These are phyloP conservation scores for Daldinia concentrica DNA, from an alignment of 495 filamentous ascomycete genomes.

Conservation along the genomic window DNA sequence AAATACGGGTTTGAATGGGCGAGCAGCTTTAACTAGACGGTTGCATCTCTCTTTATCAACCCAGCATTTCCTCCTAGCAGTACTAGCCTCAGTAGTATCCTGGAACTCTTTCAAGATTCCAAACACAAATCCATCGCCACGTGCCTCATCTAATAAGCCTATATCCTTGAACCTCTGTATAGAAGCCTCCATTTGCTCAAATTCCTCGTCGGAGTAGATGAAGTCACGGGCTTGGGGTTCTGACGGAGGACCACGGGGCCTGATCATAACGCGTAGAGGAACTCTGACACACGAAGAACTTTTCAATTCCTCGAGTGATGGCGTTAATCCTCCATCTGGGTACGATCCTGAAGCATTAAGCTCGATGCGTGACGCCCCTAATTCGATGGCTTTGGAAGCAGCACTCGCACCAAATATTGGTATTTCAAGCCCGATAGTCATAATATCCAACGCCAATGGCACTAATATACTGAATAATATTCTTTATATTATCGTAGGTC, in stretches of 20 bases:
- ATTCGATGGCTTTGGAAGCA: constrained; percentile 35
- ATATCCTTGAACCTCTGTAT: constrained; percentile 45
- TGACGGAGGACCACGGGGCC: constrained; percentile 49
- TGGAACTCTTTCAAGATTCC: constrained; percentile 46
- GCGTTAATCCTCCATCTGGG: constrained; percentile 52
- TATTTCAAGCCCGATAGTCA: constrained; percentile 49
- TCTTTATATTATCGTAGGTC: neutral
- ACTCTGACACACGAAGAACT: constrained; percentile 14
- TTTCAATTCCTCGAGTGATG: constrained; percentile 38
- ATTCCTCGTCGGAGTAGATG: constrained; percentile 50
- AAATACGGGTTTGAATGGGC: constrained; percentile 46
- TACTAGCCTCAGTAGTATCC: neutral
- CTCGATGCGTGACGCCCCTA: constrained; percentile 52
- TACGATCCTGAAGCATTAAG: constrained; percentile 55
- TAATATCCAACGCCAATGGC: neutral
- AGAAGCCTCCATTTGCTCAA: constrained; percentile 42
- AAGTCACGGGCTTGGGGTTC: constrained; percentile 45
- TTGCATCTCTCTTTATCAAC: constrained; percentile 43
- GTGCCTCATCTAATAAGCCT: constrained; percentile 34
- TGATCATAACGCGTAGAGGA: constrained; percentile 57
- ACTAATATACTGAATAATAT: too few species aligned
- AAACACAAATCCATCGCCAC: constrained; percentile 59
- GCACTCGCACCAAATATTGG: constrained; percentile 51
- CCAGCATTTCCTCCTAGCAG: constrained; percentile 24
- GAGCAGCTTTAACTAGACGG: constrained; percentile 41